Evolutionary conservation across 495 filamentous ascomycete species (phyloP).

Genomic region (Amorphotheca resinae): DNA sequence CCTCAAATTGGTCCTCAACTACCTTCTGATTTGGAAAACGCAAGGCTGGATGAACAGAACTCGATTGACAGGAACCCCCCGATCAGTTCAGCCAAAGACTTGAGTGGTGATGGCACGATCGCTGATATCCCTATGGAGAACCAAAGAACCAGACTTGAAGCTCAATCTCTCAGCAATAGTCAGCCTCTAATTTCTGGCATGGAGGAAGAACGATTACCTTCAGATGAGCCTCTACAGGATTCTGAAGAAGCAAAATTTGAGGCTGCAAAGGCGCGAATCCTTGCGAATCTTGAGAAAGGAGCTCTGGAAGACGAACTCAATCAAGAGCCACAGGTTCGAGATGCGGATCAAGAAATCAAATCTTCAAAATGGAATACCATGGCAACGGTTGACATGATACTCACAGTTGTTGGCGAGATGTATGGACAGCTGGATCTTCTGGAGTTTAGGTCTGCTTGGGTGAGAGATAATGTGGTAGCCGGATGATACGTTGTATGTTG

Average conservation of each 20-base stretch:
- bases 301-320: not conserved
- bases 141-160: not conserved
- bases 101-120: not conserved
- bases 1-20: not conserved
- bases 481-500: too few relatives aligned
- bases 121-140: not conserved
- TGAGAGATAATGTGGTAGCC: not conserved
- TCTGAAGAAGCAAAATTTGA: conserved; percentile 6
- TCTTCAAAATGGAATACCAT: conserved; percentile 33
- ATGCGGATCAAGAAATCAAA: not conserved
- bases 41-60: not conserved
- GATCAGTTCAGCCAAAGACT: not conserved
- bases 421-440: conserved; percentile 86
- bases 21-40: not conserved
- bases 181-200: conserved; percentile 9
- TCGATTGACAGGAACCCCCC: not conserved
- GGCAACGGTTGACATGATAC: conserved; percentile 75
- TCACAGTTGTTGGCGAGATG: conserved; percentile 78
- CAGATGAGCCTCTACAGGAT: not conserved
- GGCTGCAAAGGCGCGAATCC: conserved; percentile 30
- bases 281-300: conserved; percentile 7
- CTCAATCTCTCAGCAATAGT: not conserved
- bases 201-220: not conserved
- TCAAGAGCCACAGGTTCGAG: not conserved
- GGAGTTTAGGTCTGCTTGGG: conserved; percentile 42